Evolutionary conservation across 352 stramenopile species (phyloP).

Genomic region (Phytophthora cryptogea): DNA sequence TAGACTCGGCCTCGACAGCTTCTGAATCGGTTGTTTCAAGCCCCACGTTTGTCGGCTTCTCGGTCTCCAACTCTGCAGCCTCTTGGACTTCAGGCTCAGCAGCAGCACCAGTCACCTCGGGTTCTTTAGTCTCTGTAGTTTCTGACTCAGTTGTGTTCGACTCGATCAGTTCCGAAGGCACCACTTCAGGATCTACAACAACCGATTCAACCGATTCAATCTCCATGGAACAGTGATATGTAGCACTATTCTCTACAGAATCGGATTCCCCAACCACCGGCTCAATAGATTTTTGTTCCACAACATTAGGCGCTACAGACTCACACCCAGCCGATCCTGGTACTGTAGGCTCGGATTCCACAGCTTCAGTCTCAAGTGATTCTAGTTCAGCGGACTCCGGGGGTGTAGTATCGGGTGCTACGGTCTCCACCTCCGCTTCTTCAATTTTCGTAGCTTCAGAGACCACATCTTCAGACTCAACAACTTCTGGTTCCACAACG

Average conservation of each 20-base stretch:
- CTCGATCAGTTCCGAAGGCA: no score
- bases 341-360: not conserved
- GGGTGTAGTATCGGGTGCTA: not conserved
- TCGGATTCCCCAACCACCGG: no score
- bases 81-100: no score
- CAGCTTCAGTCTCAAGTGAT: not conserved
- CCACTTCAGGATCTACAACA: no score
- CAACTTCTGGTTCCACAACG: not conserved
- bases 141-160: no score
- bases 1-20: not conserved
- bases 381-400: not conserved
- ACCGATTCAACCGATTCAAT: no score
- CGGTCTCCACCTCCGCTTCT: not conserved
- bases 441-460: not conserved
- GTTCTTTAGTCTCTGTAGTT: no score
- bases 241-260: no score
- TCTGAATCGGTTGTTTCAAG: conserved; percentile 1
- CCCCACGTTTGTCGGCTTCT: not conserved
- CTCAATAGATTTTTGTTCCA: not conserved
- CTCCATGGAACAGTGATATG: no score
- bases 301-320: not conserved
- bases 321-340: not conserved
- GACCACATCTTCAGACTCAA: not conserved
- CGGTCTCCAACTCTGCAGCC: no score
- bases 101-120: no score